Evolutionary conservation across 108 stramenopile species (phyloP).

Genomic region (Stephanodiscus minutulus): DNA sequence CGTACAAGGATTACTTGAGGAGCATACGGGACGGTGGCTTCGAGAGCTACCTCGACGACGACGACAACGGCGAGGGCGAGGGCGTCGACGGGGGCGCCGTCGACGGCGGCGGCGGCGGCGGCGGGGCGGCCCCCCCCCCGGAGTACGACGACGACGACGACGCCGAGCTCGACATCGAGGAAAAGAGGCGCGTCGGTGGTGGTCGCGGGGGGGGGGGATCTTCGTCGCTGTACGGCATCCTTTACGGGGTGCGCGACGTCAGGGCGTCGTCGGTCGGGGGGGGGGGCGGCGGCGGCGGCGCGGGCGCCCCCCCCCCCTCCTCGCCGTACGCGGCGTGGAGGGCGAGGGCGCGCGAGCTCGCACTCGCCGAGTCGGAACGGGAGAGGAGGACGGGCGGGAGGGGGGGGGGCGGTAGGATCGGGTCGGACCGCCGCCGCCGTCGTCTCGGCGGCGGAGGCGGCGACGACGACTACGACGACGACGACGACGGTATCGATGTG

Average conservation of each 20-base stretch:
- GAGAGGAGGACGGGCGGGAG: neutral
- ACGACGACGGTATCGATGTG: no score
- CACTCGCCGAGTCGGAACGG: neutral
- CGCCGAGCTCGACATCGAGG: constrained; percentile 18
- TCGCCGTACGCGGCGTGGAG: constrained; percentile 31
- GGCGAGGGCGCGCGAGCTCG: constrained; percentile 11
- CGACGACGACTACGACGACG: no score
- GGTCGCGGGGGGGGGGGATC: no score
- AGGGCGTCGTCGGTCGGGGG: constrained; percentile 3
- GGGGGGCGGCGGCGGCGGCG: no score
- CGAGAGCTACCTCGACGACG: constrained; percentile 35
- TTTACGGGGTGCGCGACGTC: constrained; percentile 30
- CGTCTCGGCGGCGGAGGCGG: no score
- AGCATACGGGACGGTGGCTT: constrained; percentile 49
- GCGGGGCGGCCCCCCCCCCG: no score
- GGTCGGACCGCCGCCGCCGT: no score
- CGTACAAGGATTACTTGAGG: constrained; percentile 40
- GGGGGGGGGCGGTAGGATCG: no score
- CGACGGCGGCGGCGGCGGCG: neutral
- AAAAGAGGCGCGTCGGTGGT: constrained; percentile 6
- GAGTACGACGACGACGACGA: constrained; percentile 4
- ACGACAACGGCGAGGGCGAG: neutral
- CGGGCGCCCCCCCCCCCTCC: no score
- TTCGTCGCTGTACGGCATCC: constrained; percentile 20
- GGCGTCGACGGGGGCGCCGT: neutral